Evolutionary conservation across 2,329 filamentous ascomycete genomes (phyloP).

Genomic region (Cephalotrichum gorgonifer): DNA sequence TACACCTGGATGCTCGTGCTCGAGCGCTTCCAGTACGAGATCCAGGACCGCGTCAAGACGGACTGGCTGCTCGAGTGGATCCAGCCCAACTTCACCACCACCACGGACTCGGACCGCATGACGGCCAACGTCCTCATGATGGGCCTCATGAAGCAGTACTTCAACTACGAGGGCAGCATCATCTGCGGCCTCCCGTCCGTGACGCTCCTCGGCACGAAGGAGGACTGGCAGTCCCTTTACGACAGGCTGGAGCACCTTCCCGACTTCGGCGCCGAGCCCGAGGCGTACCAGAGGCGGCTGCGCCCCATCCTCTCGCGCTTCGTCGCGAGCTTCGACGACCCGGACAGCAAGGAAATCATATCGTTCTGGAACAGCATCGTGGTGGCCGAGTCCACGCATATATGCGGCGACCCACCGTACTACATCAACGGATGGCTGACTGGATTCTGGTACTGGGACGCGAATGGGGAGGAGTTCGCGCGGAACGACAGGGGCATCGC

Average conservation of each 20-base stretch:
- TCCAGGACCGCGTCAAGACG: conserved; percentile 6
- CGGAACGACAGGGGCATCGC: not conserved
- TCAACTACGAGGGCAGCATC: conserved; percentile 22
- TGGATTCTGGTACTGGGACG: conserved; percentile 34
- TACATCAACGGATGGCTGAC: conserved; percentile 37
- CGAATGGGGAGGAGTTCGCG: conserved; percentile 16
- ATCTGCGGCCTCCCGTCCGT: conserved; percentile 32
- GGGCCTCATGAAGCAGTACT: conserved; percentile 30
- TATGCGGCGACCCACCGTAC: conserved; percentile 13
- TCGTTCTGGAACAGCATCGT: conserved; percentile 35
- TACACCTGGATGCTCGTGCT: conserved; percentile 4
- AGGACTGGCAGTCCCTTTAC: conserved; percentile 29
- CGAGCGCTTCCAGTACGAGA: conserved; percentile 6
- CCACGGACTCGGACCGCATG: conserved; percentile 7
- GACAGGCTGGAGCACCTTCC: conserved; percentile 25
- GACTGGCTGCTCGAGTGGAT: conserved; percentile 25
- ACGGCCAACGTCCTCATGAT: conserved; percentile 26
- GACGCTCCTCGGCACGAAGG: conserved; percentile 24
- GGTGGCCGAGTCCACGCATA: conserved; percentile 17
- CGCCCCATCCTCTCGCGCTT: conserved; percentile 33
- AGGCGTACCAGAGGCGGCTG: conserved; percentile 25
- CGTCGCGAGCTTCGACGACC: conserved; percentile 30
- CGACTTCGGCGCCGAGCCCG: conserved; percentile 31
- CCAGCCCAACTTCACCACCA: conserved; percentile 29
- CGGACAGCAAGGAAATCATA: conserved; percentile 18